These are phyloP conservation scores for Tarenaya hassleriana DNA, from an alignment of 345 rosid genomes.

Conservation along the genomic window DNA sequence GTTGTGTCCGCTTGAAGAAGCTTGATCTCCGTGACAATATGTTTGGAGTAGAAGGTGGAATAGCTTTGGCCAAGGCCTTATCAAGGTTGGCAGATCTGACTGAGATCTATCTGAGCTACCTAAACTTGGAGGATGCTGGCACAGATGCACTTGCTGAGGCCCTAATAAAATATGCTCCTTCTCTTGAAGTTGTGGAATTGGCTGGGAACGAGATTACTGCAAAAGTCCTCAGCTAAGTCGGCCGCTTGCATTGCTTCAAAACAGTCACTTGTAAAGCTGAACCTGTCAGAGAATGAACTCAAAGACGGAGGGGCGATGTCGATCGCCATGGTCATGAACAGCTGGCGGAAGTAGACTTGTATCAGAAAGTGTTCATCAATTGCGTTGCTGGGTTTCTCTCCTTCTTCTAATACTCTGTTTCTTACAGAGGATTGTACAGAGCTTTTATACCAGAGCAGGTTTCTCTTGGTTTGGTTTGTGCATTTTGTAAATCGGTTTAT, in stretches of 20 bases:
- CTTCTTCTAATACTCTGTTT: too few relatives aligned
- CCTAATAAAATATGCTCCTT: constrained; percentile 55
- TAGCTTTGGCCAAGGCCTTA: constrained; percentile 55
- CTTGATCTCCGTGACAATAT: constrained; percentile 90
- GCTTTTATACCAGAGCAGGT: too few relatives aligned
- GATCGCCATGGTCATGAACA: constrained; percentile 55
- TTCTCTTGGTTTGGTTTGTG: too few relatives aligned
- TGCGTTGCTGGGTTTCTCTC: too few relatives aligned
- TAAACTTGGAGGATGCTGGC: constrained; percentile 86
- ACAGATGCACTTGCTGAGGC: constrained; percentile 52
- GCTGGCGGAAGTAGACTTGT: constrained; percentile 68
- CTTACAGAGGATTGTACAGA: too few relatives aligned
- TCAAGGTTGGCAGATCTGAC: constrained; percentile 41
- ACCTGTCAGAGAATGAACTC: constrained; percentile 78
- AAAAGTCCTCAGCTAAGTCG: constrained; percentile 39
- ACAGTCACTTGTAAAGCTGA: constrained; percentile 60
- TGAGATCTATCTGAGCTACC: constrained; percentile 72
- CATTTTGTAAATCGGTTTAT: too few relatives aligned
- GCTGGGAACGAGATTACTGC: constrained; percentile 82
- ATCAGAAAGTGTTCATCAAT: too few relatives aligned
- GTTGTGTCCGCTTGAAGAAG: constrained; percentile 56
- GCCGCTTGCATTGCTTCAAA: constrained; percentile 60
- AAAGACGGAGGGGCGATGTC: constrained; percentile 82
- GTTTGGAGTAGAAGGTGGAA: constrained; percentile 79
- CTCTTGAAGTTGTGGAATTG: constrained; percentile 77